Conservation (phyloP, 352 stramenopile species). For the Phytophthora pini region DNA sequence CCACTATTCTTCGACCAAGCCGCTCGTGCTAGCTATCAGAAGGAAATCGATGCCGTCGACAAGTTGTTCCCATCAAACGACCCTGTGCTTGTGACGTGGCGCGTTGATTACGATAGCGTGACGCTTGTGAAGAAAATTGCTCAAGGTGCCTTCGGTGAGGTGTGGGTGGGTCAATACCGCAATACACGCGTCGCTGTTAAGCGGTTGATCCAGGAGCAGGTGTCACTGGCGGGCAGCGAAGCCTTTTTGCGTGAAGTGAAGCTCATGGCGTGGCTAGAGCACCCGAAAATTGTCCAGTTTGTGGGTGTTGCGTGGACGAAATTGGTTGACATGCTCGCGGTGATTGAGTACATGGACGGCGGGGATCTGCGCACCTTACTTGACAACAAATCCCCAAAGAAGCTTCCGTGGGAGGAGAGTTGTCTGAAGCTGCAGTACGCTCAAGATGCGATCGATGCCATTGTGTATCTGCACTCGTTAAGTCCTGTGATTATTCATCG, state of each 20-base stretch:
- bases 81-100: slow-evolving; percentile 73
- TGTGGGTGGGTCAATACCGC: slow-evolving; percentile 75
- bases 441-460: slow-evolving; percentile 66
- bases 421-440: slow-evolving; percentile 59
- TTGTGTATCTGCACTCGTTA: slow-evolving; percentile 77
- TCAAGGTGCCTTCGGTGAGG: slow-evolving; percentile 73
- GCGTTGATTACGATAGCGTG: slow-evolving; percentile 73
- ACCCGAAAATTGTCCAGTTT: slow-evolving; percentile 73
- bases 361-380: slow-evolving; percentile 68
- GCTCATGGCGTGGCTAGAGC: slow-evolving; percentile 73
- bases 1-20: slow-evolving; percentile 78
- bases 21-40: slow-evolving; percentile 61
- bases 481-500: slow-evolving; percentile 71
- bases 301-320: slow-evolving; percentile 80
- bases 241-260: slow-evolving; percentile 76
- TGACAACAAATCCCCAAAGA: slow-evolving; percentile 42
- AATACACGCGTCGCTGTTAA: slow-evolving; percentile 68
- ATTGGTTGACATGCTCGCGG: slow-evolving; percentile 68
- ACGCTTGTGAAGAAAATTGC: slow-evolving; percentile 69
- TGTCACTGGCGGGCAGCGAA: slow-evolving; percentile 59
- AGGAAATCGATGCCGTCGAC: slow-evolving; percentile 62
- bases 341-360: slow-evolving; percentile 77
- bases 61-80: slow-evolving; percentile 77
- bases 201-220: slow-evolving; percentile 52
- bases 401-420: slow-evolving; percentile 31